phyloP scores from a whole-genome alignment of 169 alveolate species.

The Pseudocohnilembus persalinus region DNA sequence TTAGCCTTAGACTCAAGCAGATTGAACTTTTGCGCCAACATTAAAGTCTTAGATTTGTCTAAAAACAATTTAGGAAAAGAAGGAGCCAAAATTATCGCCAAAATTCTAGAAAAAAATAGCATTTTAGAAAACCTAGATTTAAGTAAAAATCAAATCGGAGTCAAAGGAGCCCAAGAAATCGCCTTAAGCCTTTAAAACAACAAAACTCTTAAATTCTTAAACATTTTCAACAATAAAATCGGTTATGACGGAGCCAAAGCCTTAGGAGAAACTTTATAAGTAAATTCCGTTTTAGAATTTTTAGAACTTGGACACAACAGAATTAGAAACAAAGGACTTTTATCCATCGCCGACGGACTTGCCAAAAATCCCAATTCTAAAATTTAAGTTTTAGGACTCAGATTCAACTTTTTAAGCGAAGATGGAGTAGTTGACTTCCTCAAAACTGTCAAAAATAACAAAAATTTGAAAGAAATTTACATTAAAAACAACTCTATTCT shows the following conservation, averaged over 20 bases:
- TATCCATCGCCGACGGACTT: constrained; percentile 54
- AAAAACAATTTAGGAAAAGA: constrained; percentile 51
- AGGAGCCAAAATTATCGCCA: constrained; percentile 61
- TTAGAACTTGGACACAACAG: constrained; percentile 80
- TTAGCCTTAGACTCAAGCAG: background rate
- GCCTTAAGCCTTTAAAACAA: constrained; percentile 61
- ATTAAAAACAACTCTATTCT: constrained; percentile 61
- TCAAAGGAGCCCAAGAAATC: constrained; percentile 66
- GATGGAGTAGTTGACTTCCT: constrained; percentile 53
- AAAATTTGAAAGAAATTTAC: constrained; percentile 50
- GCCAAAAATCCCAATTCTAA: constrained; percentile 49
- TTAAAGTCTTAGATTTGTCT: constrained; percentile 35
- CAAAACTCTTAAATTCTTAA: constrained; percentile 55
- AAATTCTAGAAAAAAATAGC: constrained; percentile 39
- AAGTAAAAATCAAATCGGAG: constrained; percentile 68
- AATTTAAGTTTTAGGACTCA: constrained; percentile 61
- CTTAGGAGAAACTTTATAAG: constrained; percentile 57
- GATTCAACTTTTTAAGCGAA: constrained; percentile 70
- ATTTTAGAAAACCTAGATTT: constrained; percentile 59
- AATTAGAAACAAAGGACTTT: constrained; percentile 78
- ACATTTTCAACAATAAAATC: constrained; percentile 65
- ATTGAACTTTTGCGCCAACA: background rate
- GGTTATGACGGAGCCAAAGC: constrained; percentile 83
- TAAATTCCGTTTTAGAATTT: constrained; percentile 62
- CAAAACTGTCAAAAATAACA: constrained; percentile 20